Base-by-base conservation (phyloP, 352 stramenopile species). In the Aphanomyces stellatus region DNA sequence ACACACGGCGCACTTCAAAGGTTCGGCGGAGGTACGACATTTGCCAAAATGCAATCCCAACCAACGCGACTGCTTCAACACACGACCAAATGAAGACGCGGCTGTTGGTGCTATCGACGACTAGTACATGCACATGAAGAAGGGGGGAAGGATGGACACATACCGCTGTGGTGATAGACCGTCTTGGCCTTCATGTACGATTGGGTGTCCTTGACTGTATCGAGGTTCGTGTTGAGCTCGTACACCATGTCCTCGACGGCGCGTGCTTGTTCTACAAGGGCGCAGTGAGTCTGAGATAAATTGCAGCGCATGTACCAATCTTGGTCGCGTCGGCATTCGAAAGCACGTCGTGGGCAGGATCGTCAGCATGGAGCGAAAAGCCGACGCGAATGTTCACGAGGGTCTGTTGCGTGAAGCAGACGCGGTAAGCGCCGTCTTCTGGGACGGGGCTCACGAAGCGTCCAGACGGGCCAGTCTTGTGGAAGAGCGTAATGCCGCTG, bases 191-290 rank as follows among this genome's bases (percentile, higher is more conserved):
- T 92, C 82, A 95, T 90, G 75, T 85, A 95, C 40, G 81, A 76
- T 57, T 95, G 84, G 5, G 84, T 90, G 71, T 95, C 86, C 67
- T 92, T 95, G 53, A 95, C 86, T 0, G 82, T 91, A 72, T 95
- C 86, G 41, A 95, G 74, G 41, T 83, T 87, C 69, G 88, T 77
- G n/a, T 80, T 85, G 37, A 95, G 74, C 71, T 95, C 84, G 68
- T 91, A 92, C 51, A 95, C 86, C 49, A 94, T 74, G 41, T 95
- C 85, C 69, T 95, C 86, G 41, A 95, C 72, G 33, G 91, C 85
- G 62, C 91, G 86, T 41, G 90, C 81, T 82, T 95, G 86, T 56
- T 91, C 86, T 94, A 51, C 27, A 51, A 40, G 30, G 49, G 42
- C 19, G 51, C 3, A 53, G 13, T 37, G 37, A 28, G 41, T 69